phyloP scores from a whole-genome alignment of 306 rosid species.

The Castanospermum australe region DNA sequence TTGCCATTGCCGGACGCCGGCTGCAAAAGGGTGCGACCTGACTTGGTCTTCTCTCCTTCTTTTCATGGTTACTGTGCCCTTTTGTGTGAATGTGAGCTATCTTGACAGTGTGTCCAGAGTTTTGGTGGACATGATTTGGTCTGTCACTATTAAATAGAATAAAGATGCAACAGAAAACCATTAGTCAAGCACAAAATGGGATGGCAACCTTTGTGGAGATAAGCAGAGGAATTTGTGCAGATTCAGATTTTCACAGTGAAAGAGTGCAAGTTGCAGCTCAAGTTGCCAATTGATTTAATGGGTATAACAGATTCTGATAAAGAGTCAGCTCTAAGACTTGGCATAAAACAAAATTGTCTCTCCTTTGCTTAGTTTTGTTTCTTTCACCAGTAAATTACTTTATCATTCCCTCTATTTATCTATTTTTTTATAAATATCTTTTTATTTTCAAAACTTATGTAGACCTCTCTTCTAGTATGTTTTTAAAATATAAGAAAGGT shows the following conservation, averaged over 20 bases:
- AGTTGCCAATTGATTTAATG: slow-evolving; percentile 14
- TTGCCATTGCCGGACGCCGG: slow-evolving; percentile 7
- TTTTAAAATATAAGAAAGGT: too few species aligned
- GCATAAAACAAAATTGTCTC: not conserved
- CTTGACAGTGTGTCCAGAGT: not conserved
- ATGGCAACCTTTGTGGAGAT: slow-evolving; percentile 12
- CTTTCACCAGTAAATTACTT: too few species aligned
- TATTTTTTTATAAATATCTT: too few species aligned
- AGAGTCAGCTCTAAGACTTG: slow-evolving; percentile 20
- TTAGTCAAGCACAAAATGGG: not conserved
- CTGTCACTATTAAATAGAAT: not conserved
- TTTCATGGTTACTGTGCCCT: not conserved
- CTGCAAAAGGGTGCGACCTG: not conserved
- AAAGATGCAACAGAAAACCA: not conserved
- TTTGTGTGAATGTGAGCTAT: not conserved
- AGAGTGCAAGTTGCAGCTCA: slow-evolving; percentile 33
- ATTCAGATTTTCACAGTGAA: slow-evolving; percentile 7
- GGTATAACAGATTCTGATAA: not conserved
- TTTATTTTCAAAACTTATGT: too few species aligned
- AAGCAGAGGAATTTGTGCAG: slow-evolving; percentile 1
- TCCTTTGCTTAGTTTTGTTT: not conserved
- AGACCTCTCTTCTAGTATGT: too few species aligned
- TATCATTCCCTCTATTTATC: too few species aligned
- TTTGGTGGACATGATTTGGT: slow-evolving; percentile 1
- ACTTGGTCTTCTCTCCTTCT: not conserved